Evolutionary conservation across 179 eudicot species (phyloP).

Genomic region (Drosera spatulata): DNA sequence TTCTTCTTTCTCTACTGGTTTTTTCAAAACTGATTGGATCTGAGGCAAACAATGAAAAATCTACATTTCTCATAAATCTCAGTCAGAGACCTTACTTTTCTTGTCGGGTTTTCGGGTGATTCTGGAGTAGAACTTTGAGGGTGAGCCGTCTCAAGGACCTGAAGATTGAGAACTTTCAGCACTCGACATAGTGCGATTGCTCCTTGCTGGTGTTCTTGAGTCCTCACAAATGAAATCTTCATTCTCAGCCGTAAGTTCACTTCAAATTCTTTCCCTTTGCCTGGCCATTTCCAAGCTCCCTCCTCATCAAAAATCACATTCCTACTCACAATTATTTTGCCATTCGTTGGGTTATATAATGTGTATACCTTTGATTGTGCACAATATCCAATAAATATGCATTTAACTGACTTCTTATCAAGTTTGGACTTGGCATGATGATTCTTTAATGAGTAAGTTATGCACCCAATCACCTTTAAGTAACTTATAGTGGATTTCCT

Average conservation of each 20-base stretch:
- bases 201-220: too few species aligned
- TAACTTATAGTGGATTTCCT: constrained; percentile 12
- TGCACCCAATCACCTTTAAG: constrained; percentile 5
- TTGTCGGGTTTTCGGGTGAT: constrained; percentile 1
- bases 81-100: constrained; percentile 1
- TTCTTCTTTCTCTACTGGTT: neutral
- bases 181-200: too few species aligned
- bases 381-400: constrained; percentile 9
- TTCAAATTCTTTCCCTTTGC: neutral
- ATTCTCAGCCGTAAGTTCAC: neutral
- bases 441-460: constrained; percentile 10
- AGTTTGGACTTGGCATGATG: neutral
- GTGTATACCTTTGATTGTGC: constrained; percentile 10
- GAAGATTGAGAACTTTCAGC: too few species aligned
- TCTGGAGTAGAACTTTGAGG: neutral
- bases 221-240: neutral
- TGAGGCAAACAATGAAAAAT: constrained; percentile 8
- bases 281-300: neutral
- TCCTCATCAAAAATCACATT: neutral
- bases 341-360: constrained; percentile 7
- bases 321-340: constrained; percentile 8
- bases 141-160: neutral
- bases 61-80: constrained; percentile 1
- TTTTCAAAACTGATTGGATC: constrained; percentile 6
- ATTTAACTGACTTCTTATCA: constrained; percentile 6